A percentile compares a stretch with the other conserved stretches of the same genome.
These are phyloP conservation scores for Nidularia sp. DNA, from an alignment of 768 basidiomycete genomes.

Conservation along the genomic window DNA sequence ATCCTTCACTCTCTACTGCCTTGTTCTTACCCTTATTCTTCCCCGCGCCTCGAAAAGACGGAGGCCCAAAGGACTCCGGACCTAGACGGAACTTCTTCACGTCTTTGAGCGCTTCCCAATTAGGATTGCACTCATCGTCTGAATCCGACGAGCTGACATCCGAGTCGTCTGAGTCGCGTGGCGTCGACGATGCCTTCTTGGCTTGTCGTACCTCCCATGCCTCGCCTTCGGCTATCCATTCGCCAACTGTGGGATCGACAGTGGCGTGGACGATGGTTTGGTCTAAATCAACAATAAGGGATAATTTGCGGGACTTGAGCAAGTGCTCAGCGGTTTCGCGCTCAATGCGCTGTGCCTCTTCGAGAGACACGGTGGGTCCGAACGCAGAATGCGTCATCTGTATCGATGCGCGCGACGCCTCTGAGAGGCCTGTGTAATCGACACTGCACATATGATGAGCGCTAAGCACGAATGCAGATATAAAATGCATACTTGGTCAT, in stretches of 20 bases:
- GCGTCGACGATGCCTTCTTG: constrained; percentile 26
- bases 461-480: constrained; percentile 9
- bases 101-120: constrained; percentile 88
- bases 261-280: constrained; percentile 99
- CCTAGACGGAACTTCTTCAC: constrained; percentile 86
- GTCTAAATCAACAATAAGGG: constrained; percentile 96
- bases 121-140: constrained; percentile 78
- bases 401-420: constrained; percentile 82
- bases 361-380: constrained; percentile 87
- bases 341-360: constrained; percentile 90
- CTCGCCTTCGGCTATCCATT: constrained; percentile 89
- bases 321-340: constrained; percentile 77
- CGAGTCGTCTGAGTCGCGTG: constrained; percentile 25
- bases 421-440: constrained; percentile 87
- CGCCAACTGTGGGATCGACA: constrained; percentile 96
- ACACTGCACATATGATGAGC: constrained; percentile 30
- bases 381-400: constrained; percentile 93
- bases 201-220: constrained; percentile 68
- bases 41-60: constrained; percentile 26
- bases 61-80: constrained; percentile 65
- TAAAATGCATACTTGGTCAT: constrained; percentile 71
- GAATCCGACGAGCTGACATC: constrained; percentile 36
- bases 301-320: constrained; percentile 71
- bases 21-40: constrained; percentile 58
- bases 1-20: constrained; percentile 70